Percentiles rank a stretch among this genome's conserved stretches.
Evolutionary conservation across 441 rosid species (phyloP).

Genomic region (Adansonia gregorii): DNA sequence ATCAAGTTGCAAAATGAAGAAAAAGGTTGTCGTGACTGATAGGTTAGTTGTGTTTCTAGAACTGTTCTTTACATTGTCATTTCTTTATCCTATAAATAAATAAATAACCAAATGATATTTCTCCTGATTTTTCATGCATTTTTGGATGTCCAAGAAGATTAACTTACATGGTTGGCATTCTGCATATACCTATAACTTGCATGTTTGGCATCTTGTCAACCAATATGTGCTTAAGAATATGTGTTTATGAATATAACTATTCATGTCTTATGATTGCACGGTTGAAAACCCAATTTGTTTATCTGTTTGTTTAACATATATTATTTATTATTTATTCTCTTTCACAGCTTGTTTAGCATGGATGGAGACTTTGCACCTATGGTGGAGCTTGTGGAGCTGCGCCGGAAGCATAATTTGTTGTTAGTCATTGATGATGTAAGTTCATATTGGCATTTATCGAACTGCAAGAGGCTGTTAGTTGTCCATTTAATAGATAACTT

Average conservation of each 20-base stretch:
- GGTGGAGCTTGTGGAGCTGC: conserved; percentile 72
- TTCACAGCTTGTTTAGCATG: conserved; percentile 90
- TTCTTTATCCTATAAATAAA: background rate
- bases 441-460: conserved; percentile 20
- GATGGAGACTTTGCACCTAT: conserved; percentile 99
- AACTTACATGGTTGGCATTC: background rate
- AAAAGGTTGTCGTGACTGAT: conserved; percentile 90
- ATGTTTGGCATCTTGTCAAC: conserved; percentile 2
- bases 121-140: background rate
- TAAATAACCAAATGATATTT: background rate
- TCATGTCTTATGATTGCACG: background rate
- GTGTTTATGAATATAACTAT: background rate
- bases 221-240: background rate
- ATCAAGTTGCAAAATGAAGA: conserved; percentile 69
- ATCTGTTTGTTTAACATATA: background rate
- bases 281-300: background rate
- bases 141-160: background rate
- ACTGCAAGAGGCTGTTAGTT: conserved; percentile 15
- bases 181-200: background rate
- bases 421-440: conserved; percentile 93
- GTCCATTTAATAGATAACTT: background rate
- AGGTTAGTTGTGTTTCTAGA: conserved; percentile 54
- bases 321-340: conserved; percentile 8
- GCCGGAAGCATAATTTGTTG: conserved; percentile 71
- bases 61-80: background rate